Conservation (phyloP, 768 basidiomycete genomes). For the Kwoniella mangroviensis region DNA sequence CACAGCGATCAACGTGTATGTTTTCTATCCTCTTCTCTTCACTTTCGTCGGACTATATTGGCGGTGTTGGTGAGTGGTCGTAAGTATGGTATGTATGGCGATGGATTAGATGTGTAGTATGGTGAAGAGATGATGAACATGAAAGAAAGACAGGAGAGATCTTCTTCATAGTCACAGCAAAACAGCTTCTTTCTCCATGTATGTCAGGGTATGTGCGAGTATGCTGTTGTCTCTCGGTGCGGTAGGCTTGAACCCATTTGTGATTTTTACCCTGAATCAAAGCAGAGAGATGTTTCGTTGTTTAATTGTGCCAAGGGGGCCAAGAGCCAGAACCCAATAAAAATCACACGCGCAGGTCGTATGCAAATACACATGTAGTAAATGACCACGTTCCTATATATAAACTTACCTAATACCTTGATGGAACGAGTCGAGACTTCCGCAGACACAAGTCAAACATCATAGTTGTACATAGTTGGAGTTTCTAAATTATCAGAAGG, state of each 20-base stretch:
- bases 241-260: neutral
- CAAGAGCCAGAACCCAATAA: neutral
- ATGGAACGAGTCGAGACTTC: slow-evolving; percentile 2
- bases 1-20: slow-evolving; percentile 6
- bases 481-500: neutral
- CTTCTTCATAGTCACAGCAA: neutral
- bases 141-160: neutral
- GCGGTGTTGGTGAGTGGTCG: neutral
- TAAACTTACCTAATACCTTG: neutral
- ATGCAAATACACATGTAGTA: neutral
- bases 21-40: neutral
- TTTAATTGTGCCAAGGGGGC: slow-evolving; percentile 5
- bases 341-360: slow-evolving; percentile 1
- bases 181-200: no score
- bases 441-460: neutral
- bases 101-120: neutral
- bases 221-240: neutral
- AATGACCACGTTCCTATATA: slow-evolving; percentile 2
- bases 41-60: neutral
- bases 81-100: neutral
- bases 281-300: neutral
- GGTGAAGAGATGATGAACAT: neutral
- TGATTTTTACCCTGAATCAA: neutral
- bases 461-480: neutral
- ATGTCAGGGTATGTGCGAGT: no score